Evolutionary conservation across 2,329 filamentous ascomycete genomes (phyloP), one percentile per base, ranked within the genome.

Genomic region (Fusarium sp.): DNA sequence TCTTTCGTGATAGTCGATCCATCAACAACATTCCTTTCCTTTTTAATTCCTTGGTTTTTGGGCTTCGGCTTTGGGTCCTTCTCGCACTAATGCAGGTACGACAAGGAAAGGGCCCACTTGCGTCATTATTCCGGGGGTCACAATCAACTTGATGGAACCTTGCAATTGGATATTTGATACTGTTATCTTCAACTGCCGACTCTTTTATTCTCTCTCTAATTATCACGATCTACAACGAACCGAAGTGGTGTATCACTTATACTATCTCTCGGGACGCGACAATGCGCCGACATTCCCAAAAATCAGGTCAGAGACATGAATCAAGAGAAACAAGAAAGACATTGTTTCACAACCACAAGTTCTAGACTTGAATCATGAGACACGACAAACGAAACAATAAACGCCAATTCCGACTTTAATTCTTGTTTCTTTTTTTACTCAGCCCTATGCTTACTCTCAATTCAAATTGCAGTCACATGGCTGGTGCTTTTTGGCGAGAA

Each of bases 11-110:
- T 32, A 32, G 48, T 41, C 18, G 32, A 40, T 52, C 48, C 22
- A 52, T 52, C 34, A 37, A 29, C 61, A 66, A 37, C 34, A 37
- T 37, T 37, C 34, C 34, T 37, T 53, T 61, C 63, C 61, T 53
- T 24, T 44, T 20, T n/a, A 34, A n/a, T 48, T 61, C 48, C 37
- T 27, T 40, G 32, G 32, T 34, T 34, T 37, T 42, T 42, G 49
- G 41, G 41, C 27, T 16, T 37, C 34, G 6, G 6, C n/a, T 37
- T 37, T 37, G 34, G 34, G 34, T 37, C 34, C 34, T n/a, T 27
- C 49, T 42, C 49, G 22, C 63, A 47, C 65, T 67, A 67, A 67
- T 67, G 65, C 65, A 67, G 65, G 65, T 67, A 67, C 65, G 42
- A 48, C 37, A 41, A 32, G 29, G 27, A 45, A 57, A 27, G 22